Evolutionary conservation across 768 basidiomycete species (phyloP).

Genomic region (Boletales sp.): DNA sequence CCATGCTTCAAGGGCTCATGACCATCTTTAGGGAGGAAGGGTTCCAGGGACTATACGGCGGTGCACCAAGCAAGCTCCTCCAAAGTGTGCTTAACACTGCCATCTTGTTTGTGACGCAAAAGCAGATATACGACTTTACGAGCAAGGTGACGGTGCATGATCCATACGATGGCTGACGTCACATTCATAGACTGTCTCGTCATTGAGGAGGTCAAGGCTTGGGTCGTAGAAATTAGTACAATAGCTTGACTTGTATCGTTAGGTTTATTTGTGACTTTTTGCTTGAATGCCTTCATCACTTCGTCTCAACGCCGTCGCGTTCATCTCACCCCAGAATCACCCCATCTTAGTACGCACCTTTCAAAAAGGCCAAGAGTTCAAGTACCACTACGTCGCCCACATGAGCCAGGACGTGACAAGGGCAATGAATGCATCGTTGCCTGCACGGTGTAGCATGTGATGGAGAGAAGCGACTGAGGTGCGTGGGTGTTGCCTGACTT

Average conservation of each 20-base stretch:
- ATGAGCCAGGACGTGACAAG: too few relatives aligned
- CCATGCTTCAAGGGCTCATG: conserved; percentile 71
- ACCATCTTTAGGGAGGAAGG: conserved; percentile 80
- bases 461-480: too few relatives aligned
- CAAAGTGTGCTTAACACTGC: conserved; percentile 94
- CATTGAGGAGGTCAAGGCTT: conserved; percentile 6
- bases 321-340: conserved; percentile 81
- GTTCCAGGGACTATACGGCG: conserved; percentile 80
- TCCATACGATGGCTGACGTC: background rate
- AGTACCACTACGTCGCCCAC: conserved; percentile 90
- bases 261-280: background rate
- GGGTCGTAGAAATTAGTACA: background rate
- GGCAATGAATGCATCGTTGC: too few relatives aligned
- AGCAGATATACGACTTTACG: conserved; percentile 72
- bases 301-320: conserved; percentile 77
- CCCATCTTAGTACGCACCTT: conserved; percentile 75
- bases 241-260: too few relatives aligned
- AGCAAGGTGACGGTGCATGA: conserved; percentile 38
- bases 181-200: conserved; percentile 10
- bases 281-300: conserved; percentile 55
- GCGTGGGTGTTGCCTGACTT: too few relatives aligned
- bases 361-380: conserved; percentile 57
- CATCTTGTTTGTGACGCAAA: conserved; percentile 88
- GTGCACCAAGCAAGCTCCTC: conserved; percentile 80
- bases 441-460: too few relatives aligned